Evolutionary conservation across 1,284 basidiomycete species (phyloP).

Genomic region (Trichosporon asahii): DNA sequence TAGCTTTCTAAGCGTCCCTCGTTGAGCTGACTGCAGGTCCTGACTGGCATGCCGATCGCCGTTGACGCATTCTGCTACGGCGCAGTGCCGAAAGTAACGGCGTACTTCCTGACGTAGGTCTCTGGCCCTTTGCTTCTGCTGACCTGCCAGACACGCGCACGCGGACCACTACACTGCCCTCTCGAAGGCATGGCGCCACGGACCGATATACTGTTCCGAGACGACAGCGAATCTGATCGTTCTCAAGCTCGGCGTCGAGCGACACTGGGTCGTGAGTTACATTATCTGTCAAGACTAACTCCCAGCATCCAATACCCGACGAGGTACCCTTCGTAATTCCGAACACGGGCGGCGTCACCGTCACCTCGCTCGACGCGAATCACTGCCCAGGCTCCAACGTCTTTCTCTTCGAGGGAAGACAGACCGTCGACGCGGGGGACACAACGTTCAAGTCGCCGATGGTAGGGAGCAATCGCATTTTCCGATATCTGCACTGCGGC

Average conservation of each 20-base stretch:
- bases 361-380: constrained; percentile 95
- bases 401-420: constrained; percentile 87
- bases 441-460: constrained; percentile 66
- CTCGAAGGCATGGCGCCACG: constrained; percentile 78
- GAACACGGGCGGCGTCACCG: constrained; percentile 76
- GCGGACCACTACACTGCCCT: constrained; percentile 92
- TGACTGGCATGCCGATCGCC: constrained; percentile 95
- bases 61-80: constrained; percentile 96
- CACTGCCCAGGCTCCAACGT: constrained; percentile 94
- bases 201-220: constrained; percentile 91
- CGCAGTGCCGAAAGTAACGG: constrained; percentile 76
- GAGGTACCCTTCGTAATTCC: constrained; percentile 71
- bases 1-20: constrained; percentile 42
- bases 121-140: background rate
- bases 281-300: constrained; percentile 10
- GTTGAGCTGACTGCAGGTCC: constrained; percentile 44
- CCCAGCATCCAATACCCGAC: constrained; percentile 63
- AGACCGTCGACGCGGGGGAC: constrained; percentile 83
- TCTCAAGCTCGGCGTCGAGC: constrained; percentile 82
- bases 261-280: constrained; percentile 73
- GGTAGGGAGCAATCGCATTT: constrained; percentile 66
- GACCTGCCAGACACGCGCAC: constrained; percentile 71
- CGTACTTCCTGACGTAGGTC: constrained; percentile 82
- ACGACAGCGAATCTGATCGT: constrained; percentile 86
- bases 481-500: constrained; percentile 92